Evolutionary conservation across 1,284 basidiomycete species (phyloP), one percentile per base, ranked within the genome.

Genomic region (Clitocybe nebularis): DNA sequence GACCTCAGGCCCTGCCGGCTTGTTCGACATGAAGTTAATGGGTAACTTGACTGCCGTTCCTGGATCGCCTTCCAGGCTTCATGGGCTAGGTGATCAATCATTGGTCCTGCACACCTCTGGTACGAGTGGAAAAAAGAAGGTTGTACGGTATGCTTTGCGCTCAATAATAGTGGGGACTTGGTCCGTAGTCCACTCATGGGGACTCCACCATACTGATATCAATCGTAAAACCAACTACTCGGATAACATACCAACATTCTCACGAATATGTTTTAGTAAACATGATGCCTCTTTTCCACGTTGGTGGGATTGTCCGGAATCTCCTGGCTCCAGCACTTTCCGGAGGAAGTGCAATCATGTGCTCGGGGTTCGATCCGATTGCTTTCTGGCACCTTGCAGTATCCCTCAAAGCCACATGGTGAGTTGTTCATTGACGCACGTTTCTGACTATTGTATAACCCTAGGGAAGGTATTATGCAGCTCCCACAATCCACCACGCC

Each of bases 281-380:
- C 49, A 82, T 84, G 67, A 84, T 84, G 81, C 81, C 81, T 20
- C 68, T 83, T 22, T 84, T 81, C 64, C 81, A 83, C 52, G 79
- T 82, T 13, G 79, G 80, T 41, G 80, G 80, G 24, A 74, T 83
- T 33, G 70, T 82, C 21, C 76, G 78, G 42, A 82, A 79, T 49
- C 66, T 84, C 17, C 68, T 82, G 13, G 74, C 80, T 5, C 77
- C 81, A 1, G 59, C 82, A 4, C 64, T 78, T 29, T 74, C 77
- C 13, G 74, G 77, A 3, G 78, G 78, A 5, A 72, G 71, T 47
- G 69, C 78, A 2, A 76, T 83, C 46, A 75, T 84, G 56, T 80
- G 79, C 35, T 56, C 63, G 16, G 72, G 70, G 5, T 84, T 84
- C 60, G 74, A 77, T 40, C 75, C 80, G 1, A 64, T 68, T 34